Evolutionary conservation across 2,329 filamentous ascomycete genomes (phyloP).

Genomic region (Neoarthrinium moseri): DNA sequence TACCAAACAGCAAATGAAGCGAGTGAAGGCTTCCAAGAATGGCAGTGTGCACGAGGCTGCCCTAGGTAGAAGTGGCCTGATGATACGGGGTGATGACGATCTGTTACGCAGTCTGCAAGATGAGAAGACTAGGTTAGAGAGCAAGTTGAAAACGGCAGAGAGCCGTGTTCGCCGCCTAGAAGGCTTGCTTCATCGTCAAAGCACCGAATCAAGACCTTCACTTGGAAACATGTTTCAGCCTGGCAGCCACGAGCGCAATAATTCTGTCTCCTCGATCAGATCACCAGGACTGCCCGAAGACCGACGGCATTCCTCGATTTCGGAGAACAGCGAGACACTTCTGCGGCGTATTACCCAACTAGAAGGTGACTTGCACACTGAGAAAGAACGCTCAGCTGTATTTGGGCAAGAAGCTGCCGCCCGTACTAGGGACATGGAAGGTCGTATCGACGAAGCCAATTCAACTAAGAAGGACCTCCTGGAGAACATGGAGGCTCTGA

Average conservation of each 20-base stretch:
- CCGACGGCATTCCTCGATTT: constrained; percentile 38
- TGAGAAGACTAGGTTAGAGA: constrained; percentile 74
- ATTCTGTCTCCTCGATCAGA: constrained; percentile 48
- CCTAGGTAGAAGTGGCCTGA: constrained; percentile 79
- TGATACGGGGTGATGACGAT: constrained; percentile 87
- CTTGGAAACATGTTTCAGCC: constrained; percentile 54
- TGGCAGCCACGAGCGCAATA: constrained; percentile 47
- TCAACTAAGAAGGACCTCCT: constrained; percentile 93
- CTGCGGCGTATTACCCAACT: constrained; percentile 57
- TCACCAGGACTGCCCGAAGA: constrained; percentile 41
- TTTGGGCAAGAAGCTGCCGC: constrained; percentile 69
- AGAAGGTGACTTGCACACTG: constrained; percentile 74
- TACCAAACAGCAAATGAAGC: constrained; percentile 81
- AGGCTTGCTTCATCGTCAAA: constrained; percentile 86
- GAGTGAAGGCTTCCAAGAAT: constrained; percentile 92
- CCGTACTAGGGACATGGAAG: constrained; percentile 58
- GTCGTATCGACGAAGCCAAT: constrained; percentile 78
- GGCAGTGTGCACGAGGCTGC: constrained; percentile 91
- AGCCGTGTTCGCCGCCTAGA: constrained; percentile 89
- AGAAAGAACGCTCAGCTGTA: constrained; percentile 65
- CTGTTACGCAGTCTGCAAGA: constrained; percentile 74
- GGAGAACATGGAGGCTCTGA: constrained; percentile 89
- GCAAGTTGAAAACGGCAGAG: constrained; percentile 76
- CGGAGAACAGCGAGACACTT: constrained; percentile 45
- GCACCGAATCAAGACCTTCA: constrained; percentile 54